phyloP scores from a whole-genome alignment of 129 eudicot genomes.

The Saussurea involucrata region DNA sequence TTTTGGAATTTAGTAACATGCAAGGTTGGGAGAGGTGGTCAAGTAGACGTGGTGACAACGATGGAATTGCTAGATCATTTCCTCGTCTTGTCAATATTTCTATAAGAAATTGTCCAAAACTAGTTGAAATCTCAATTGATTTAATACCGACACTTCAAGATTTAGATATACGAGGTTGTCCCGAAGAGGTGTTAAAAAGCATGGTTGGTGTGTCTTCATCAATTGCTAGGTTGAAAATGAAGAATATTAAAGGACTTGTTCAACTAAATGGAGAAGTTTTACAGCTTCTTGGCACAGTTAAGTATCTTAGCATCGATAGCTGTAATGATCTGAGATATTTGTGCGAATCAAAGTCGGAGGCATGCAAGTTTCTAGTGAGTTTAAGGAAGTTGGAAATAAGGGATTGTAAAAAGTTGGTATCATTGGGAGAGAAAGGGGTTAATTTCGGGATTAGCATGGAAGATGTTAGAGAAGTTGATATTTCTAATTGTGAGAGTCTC shows the following conservation, averaged over 20 bases:
- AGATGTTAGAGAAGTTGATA: no score
- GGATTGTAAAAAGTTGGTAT: not conserved
- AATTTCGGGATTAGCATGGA: no score
- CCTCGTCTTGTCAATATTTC: not conserved
- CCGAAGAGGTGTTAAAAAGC: not conserved
- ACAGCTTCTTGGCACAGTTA: not conserved
- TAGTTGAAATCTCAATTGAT: not conserved
- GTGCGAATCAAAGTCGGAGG: not conserved
- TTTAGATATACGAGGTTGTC: not conserved
- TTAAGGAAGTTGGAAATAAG: not conserved
- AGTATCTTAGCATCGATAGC: not conserved
- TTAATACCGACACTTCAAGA: not conserved
- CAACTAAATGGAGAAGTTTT: no score
- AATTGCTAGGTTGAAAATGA: no score
- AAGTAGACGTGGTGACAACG: not conserved
- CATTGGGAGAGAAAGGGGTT: not conserved
- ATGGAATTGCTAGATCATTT: not conserved
- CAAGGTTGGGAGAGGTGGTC: conserved; percentile 25
- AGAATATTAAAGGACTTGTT: not conserved
- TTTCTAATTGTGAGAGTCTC: no score
- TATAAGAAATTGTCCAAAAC: not conserved
- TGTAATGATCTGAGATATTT: not conserved
- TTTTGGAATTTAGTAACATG: not conserved
- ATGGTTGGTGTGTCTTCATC: not conserved
- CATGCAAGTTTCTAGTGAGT: not conserved